These are phyloP conservation scores for Phytophthora kernoviae DNA, from an alignment of 352 stramenopile genomes.

Conservation along the genomic window DNA sequence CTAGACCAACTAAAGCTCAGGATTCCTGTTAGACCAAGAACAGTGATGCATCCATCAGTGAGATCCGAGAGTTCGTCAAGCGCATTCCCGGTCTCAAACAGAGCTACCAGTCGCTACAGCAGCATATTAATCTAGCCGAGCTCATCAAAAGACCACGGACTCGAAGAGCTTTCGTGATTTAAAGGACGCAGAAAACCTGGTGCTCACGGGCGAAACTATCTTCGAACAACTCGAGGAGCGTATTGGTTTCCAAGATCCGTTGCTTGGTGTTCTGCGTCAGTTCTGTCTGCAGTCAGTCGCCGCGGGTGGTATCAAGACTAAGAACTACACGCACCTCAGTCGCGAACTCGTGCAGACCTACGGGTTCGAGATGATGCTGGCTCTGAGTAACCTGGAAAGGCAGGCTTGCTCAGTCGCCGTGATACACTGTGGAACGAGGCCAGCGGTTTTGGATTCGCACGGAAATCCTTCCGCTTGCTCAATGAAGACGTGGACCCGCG, in stretches of 20 bases:
- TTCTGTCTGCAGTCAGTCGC: slow-evolving; percentile 95
- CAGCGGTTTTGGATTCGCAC: slow-evolving; percentile 83
- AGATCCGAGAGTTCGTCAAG: slow-evolving; percentile 99
- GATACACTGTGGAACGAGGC: slow-evolving; percentile 88
- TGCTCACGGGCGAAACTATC: slow-evolving; percentile 95
- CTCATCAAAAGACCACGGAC: slow-evolving; percentile 95
- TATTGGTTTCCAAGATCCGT: slow-evolving; percentile 92
- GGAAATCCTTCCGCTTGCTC: slow-evolving; percentile 94
- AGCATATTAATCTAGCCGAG: slow-evolving; percentile 98
- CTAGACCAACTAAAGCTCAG: too few species aligned
- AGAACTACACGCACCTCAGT: slow-evolving; percentile 94
- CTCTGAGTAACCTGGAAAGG: slow-evolving; percentile 95
- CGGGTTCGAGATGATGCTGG: slow-evolving; percentile 95
- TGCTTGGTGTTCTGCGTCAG: slow-evolving; percentile 90
- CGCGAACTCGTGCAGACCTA: slow-evolving; percentile 97
- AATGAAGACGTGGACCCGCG: slow-evolving; percentile 94
- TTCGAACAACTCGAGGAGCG: slow-evolving; percentile 96
- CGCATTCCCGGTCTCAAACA: slow-evolving; percentile 94
- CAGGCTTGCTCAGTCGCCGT: slow-evolving; percentile 88
- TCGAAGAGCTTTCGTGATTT: slow-evolving; percentile 93
- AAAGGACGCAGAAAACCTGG: slow-evolving; percentile 94
- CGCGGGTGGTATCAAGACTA: slow-evolving; percentile 92
- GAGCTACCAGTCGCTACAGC: slow-evolving; percentile 95
- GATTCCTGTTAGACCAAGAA: too few species aligned
- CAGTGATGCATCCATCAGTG: slow-evolving; percentile 95